Conservation (phyloP, 306 rosid species). For the Sindora glabra region DNA sequence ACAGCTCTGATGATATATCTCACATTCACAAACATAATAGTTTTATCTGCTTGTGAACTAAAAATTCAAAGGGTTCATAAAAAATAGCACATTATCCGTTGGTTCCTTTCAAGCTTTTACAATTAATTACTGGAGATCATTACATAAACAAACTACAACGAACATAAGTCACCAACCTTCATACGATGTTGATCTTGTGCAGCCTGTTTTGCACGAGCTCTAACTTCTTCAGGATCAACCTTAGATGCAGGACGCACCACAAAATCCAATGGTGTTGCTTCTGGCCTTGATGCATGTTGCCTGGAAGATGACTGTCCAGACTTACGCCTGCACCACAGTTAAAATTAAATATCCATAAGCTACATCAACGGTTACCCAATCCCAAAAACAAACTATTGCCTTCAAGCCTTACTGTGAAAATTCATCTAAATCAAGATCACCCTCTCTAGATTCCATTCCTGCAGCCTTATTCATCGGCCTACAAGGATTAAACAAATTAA, state of each 20-base stretch:
- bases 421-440: conserved; percentile 91
- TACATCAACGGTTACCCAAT: neutral
- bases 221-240: conserved; percentile 87
- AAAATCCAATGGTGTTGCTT: conserved; percentile 95
- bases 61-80: neutral
- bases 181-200: conserved; percentile 81
- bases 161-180: conserved; percentile 52
- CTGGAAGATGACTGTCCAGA: conserved; percentile 80
- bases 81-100: too few species aligned
- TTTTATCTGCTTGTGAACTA: too few species aligned
- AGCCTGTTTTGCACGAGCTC: conserved; percentile 79
- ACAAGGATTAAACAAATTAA: conserved; percentile 12
- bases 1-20: too few species aligned
- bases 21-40: too few species aligned
- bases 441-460: conserved; percentile 86
- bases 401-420: conserved; percentile 62
- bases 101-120: too few species aligned
- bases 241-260: conserved; percentile 87
- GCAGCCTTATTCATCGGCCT: conserved; percentile 71
- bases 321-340: conserved; percentile 55
- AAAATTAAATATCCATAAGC: neutral
- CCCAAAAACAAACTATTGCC: neutral
- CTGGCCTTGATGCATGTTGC: conserved; percentile 80
- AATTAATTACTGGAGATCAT: too few species aligned
- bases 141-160: neutral